Evolutionary conservation across 2,329 filamentous ascomycete species (phyloP), one percentile per base, ranked within the genome.

Genomic region (Clonostachys byssicola): DNA sequence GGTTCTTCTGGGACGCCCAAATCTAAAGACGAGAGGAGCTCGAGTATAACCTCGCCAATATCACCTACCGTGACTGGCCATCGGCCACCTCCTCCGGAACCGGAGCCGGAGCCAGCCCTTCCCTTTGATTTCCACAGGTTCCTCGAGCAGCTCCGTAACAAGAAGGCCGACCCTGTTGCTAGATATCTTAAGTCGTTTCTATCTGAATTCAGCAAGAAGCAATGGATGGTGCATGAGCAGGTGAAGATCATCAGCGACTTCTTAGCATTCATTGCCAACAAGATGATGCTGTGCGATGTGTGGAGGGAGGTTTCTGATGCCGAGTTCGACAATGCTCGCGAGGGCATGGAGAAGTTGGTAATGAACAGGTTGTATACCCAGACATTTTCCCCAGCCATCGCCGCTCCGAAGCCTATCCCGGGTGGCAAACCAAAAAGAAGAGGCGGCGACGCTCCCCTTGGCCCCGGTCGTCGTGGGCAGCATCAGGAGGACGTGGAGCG

Each of bases 151-250:
- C 75, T 99, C 34, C 86, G 94, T 50, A 94, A 99, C 68, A 89
- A 92, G 54, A 96, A 95, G 49, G 95, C 94, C n/a, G 95, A 99
- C 59, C 94, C 95, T 1, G 92, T 99, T 3, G 95, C 95, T 6
- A 88, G 92, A 53, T 99, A 96, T 61, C 77, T 99, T 42, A 89
- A 95, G 54, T 97, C 94, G 0, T 99, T 99, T 59, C 72, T 99
- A 33, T 84, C 83, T 43, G 95, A 99, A 65, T 99, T 99, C 67
- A 89, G 85, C 35, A 99, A 97, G 72, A 89, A 92, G 56, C 94
- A 97, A 67, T 99, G 94, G 94, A 95, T 96, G 89, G 94, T 96
- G 7, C 94, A 99, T 63, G 94, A 99, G 69, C 94, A 99, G 66
- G 94, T 97, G 63, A 99, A 99, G 70, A 97, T 99, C 52, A 96